Evolutionary conservation across 2,329 filamentous ascomycete genomes (phyloP).

Genomic region (Colletotrichum tanaceti): DNA sequence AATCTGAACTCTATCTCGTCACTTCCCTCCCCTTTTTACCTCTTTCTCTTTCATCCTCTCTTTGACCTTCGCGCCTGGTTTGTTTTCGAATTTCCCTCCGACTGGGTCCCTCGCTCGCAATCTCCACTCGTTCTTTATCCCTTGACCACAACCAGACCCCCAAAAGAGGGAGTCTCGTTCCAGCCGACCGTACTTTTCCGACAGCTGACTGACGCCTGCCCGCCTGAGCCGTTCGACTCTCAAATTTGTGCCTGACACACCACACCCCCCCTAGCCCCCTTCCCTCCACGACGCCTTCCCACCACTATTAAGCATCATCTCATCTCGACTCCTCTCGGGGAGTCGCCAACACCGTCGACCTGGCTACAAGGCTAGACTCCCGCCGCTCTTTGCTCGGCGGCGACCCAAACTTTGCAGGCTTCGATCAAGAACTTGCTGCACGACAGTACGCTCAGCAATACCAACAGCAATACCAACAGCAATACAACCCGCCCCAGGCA

Average conservation of each 20-base stretch:
- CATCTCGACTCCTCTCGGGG: slow-evolving; percentile 48
- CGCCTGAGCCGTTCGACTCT: slow-evolving; percentile 4
- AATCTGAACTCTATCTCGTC: slow-evolving; percentile 21
- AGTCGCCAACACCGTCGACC: slow-evolving; percentile 43
- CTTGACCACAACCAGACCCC: slow-evolving; percentile 27
- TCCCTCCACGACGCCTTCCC: slow-evolving; percentile 19
- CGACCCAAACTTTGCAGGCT: slow-evolving; percentile 51
- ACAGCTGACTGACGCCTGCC: slow-evolving; percentile 15
- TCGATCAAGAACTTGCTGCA: slow-evolving; percentile 38
- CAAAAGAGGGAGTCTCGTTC: slow-evolving; percentile 14
- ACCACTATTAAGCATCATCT: slow-evolving; percentile 26
- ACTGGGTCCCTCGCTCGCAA: slow-evolving; percentile 32
- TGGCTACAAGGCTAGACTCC: slow-evolving; percentile 56
- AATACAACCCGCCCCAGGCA: slow-evolving; percentile 40
- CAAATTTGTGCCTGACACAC: slow-evolving; percentile 16
- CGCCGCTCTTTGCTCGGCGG: slow-evolving; percentile 55
- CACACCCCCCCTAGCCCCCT: slow-evolving; percentile 16
- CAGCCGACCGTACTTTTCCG: slow-evolving; percentile 22
- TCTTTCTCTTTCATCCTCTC: slow-evolving; percentile 16
- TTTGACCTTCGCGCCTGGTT: slow-evolving; percentile 25
- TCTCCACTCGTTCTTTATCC: slow-evolving; percentile 39
- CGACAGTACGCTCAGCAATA: slow-evolving; percentile 47
- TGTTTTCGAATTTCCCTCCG: slow-evolving; percentile 34
- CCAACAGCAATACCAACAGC: slow-evolving; percentile 41
- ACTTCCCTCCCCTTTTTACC: slow-evolving; percentile 9